Conservation (phyloP, 2,329 filamentous ascomycete species). For the Graphilbum fragrans region DNA sequence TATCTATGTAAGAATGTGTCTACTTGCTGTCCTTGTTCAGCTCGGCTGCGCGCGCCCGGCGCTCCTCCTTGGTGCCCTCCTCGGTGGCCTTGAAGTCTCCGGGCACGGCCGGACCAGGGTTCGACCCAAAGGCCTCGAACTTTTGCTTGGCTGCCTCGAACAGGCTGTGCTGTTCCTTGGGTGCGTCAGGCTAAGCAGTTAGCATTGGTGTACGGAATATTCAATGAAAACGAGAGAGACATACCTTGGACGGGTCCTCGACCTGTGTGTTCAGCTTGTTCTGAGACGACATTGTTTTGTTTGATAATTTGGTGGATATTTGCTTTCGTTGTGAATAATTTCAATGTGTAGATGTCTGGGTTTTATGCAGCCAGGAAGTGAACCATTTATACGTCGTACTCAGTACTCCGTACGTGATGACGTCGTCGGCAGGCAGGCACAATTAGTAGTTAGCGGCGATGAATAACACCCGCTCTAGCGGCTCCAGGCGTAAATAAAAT, state of each 20-base stretch:
- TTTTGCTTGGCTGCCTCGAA: constrained; percentile 27
- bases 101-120: constrained; percentile 45
- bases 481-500: no score
- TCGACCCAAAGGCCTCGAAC: constrained; percentile 39
- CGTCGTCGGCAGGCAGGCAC: not conserved
- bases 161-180: constrained; percentile 22
- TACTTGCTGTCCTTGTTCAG: constrained; percentile 44
- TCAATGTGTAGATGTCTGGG: not conserved
- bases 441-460: no score
- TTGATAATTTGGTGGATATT: constrained; percentile 6
- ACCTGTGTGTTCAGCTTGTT: constrained; percentile 12
- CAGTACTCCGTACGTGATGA: not conserved
- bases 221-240: not conserved
- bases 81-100: constrained; percentile 38
- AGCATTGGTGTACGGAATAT: not conserved
- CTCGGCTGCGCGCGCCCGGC: constrained; percentile 49
- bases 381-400: not conserved
- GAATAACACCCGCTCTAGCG: no score
- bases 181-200: constrained; percentile 10
- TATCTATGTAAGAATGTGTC: not conserved
- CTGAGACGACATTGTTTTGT: constrained; percentile 13
- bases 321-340: not conserved
- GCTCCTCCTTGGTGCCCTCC: constrained; percentile 58
- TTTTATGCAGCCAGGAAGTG: no score
- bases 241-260: constrained; percentile 14